phyloP scores from a whole-genome alignment of 306 rosid species.

The Prunus mongolica region DNA sequence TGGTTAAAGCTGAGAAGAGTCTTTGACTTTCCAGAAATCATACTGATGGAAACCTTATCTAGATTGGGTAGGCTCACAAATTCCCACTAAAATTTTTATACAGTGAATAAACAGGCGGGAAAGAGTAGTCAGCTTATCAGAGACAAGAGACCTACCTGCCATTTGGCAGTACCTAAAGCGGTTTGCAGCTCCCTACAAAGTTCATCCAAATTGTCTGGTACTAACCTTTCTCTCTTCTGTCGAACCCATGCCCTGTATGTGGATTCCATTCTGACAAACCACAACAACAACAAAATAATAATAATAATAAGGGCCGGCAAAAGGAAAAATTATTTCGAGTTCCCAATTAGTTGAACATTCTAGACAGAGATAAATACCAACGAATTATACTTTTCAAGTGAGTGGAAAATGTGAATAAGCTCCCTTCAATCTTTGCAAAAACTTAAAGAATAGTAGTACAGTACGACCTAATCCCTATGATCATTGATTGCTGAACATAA shows the following conservation, averaged over 20 bases:
- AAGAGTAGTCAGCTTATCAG: not conserved
- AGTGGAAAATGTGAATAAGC: not conserved
- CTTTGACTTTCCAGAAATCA: not conserved
- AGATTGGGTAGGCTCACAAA: not conserved
- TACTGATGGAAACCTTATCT: not conserved
- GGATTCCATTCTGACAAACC: slow-evolving; percentile 76
- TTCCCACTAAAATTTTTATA: not conserved
- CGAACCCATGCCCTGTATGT: slow-evolving; percentile 74
- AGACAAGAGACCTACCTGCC: slow-evolving; percentile 64
- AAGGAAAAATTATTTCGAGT: slow-evolving; percentile 12
- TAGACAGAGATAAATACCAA: not conserved
- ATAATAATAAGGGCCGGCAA: not conserved
- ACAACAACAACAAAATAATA: not conserved
- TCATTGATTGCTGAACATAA: not conserved
- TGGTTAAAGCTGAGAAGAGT: not conserved
- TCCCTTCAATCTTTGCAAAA: not conserved
- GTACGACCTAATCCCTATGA: not conserved
- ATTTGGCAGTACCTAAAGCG: slow-evolving; percentile 92
- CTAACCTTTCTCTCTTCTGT: slow-evolving; percentile 56
- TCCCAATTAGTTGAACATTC: slow-evolving; percentile 1
- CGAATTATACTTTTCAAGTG: not conserved
- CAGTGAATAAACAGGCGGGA: not conserved
- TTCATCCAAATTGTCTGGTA: slow-evolving; percentile 49
- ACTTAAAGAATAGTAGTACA: not conserved
- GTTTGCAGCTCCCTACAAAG: slow-evolving; percentile 84